A percentile compares a stretch with the other conserved stretches of the same genome.
phyloP scores from a whole-genome alignment of 768 basidiomycete genomes.

The Trametes cinnabarina region DNA sequence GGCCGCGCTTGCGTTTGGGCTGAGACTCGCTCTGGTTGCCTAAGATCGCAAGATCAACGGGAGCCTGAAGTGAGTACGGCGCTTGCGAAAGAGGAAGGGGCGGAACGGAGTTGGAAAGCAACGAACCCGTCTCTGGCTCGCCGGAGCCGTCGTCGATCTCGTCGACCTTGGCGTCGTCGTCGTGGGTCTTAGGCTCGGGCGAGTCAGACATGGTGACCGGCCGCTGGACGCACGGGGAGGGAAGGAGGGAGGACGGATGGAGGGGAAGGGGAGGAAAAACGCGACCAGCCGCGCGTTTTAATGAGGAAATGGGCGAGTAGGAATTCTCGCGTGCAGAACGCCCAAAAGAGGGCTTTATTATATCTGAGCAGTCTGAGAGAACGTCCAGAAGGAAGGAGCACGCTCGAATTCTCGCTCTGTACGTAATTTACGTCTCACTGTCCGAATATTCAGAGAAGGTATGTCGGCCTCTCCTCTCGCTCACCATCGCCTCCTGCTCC shows the following conservation, averaged over 20 bases:
- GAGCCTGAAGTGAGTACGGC: conserved; percentile 25
- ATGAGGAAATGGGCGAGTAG: conserved; percentile 66
- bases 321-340: conserved; percentile 67
- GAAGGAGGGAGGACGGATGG: conserved; percentile 36
- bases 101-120: conserved; percentile 24
- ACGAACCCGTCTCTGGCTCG: conserved; percentile 32
- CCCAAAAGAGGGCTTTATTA: conserved; percentile 56
- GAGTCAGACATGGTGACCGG: conserved; percentile 63
- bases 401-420: conserved; percentile 34
- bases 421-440: conserved; percentile 45
- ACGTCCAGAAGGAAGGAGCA: conserved; percentile 26
- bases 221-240: conserved; percentile 27
- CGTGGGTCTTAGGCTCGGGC: conserved; percentile 51
- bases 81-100: conserved; percentile 17
- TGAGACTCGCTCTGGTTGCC: conserved; percentile 31
- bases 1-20: conserved; percentile 78
- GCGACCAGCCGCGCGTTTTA: conserved; percentile 80
- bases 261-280: conserved; percentile 46
- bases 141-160: conserved; percentile 52
- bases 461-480: conserved; percentile 14
- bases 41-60: conserved; percentile 27
- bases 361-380: conserved; percentile 21
- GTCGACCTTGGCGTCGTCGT: conserved; percentile 54
- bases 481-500: conserved; percentile 2
- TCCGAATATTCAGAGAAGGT: conserved; percentile 1